A percentile compares a stretch with the other conserved stretches of the same genome.
phyloP scores from a whole-genome alignment of 2,329 filamentous ascomycete genomes.

The Xylariaceae sp. region DNA sequence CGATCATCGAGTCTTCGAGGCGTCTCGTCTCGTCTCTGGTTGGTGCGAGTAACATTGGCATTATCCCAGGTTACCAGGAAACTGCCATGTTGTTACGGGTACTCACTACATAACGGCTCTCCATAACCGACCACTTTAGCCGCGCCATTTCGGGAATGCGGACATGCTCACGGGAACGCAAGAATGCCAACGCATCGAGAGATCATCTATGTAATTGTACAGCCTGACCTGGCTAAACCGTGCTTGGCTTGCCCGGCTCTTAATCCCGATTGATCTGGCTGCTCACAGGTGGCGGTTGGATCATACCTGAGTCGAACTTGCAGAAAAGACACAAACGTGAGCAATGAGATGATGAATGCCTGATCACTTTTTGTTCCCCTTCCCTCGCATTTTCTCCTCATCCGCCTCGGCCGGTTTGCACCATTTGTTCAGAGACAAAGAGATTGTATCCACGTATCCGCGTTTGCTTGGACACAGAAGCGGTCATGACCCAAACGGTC shows the following conservation, averaged over 20 bases:
- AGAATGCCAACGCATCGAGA: slow-evolving; percentile 19
- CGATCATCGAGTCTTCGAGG: too few species aligned
- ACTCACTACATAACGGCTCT: slow-evolving; percentile 1
- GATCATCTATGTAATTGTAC: slow-evolving; percentile 14
- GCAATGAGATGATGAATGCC: slow-evolving; percentile 8
- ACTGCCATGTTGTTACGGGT: background rate
- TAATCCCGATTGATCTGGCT: background rate
- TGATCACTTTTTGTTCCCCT: slow-evolving; percentile 1
- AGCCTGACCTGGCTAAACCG: slow-evolving; percentile 18
- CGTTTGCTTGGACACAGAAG: background rate
- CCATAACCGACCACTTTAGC: slow-evolving; percentile 15
- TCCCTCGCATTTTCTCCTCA: background rate
- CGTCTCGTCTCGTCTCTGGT: too few species aligned
- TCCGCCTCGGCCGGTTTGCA: background rate
- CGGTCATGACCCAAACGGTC: slow-evolving; percentile 4
- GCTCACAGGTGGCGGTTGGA: slow-evolving; percentile 5
- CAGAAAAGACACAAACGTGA: slow-evolving; percentile 9
- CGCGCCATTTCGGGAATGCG: slow-evolving; percentile 11
- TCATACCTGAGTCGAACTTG: slow-evolving; percentile 9
- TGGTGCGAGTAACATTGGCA: too few species aligned
- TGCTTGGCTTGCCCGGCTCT: background rate
- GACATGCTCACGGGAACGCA: slow-evolving; percentile 20
- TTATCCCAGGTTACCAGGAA: background rate
- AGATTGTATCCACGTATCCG: slow-evolving; percentile 1
- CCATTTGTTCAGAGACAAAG: slow-evolving; percentile 10